Base-by-base conservation (phyloP, 164 flowering plant genomes). In the Umbellularia californica region DNA sequence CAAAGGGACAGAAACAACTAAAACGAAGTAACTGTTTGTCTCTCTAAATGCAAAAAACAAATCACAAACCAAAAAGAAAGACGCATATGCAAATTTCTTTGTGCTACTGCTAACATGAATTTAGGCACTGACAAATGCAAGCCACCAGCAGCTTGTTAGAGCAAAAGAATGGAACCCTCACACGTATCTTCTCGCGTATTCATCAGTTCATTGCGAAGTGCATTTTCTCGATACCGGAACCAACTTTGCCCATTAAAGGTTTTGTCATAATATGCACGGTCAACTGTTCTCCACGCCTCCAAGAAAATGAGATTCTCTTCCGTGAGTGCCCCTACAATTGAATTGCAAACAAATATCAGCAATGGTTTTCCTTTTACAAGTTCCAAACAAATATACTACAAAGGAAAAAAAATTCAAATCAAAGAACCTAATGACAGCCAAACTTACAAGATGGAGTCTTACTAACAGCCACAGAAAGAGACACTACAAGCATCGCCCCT, bases 281-380 rank as follows among this genome's bases (percentile, higher is more conserved):
- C 98, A 74, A 95, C 85, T 11, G 92, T 90, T 74, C 97, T 90
- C 99, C 99, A 95, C 10, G 98, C 99, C 84, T 95, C 99, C 78
- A 95, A 75, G 83, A 95, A 95, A 70, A 95, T 89, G 72, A 91
- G 93, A 84, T 95, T 93, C 82, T 92, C 99, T 82, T 95, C 96
- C n/a, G 87, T 84, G 28, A 95, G 90, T 15, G 97, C 95, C 90
- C 82, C 99, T 95, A 68, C 75, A 81, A 30, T 65, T 66, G 27
- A 75, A 58, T 51, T 33, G 62, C 25, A 63, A 58, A 64, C 28
- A 62, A 69, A 23, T 30, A 58, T 55, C 27, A 6, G 51, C 30
- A 7, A 5, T 12, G 22, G 12, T 70, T 25, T 70, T 55, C 65
- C 30, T 50, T 30, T 76, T 70, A 64, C n/a, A 12, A n/a, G 15